phyloP scores from a whole-genome alignment of 306 rosid species.

The Crotalaria pallida region DNA sequence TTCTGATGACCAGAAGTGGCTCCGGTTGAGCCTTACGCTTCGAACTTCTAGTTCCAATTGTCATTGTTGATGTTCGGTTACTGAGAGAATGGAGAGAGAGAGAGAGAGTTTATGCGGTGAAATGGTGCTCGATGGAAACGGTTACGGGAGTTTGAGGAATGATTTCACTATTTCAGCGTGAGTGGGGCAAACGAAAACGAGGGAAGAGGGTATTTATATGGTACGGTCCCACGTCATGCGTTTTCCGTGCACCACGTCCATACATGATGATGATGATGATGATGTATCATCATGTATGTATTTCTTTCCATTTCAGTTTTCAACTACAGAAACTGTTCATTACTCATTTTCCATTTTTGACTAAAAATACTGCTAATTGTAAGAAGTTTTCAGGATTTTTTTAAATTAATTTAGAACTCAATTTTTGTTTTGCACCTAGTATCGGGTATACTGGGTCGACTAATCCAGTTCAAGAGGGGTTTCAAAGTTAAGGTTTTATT shows the following conservation, averaged over 20 bases:
- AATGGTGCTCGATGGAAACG: conserved; percentile 17
- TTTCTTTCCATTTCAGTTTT: not conserved
- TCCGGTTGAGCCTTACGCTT: conserved; percentile 37
- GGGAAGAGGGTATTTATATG: conserved; percentile 28
- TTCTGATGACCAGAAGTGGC: conserved; percentile 21
- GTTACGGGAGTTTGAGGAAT: conserved; percentile 40
- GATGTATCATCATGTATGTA: too few relatives aligned
- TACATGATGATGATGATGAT: not conserved
- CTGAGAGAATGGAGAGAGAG: not conserved
- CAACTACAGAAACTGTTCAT: not conserved
- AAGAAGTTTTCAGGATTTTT: not conserved
- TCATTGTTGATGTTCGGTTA: conserved; percentile 37
- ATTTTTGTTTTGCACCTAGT: too few relatives aligned
- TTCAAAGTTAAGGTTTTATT: too few relatives aligned
- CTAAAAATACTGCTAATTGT: not conserved
- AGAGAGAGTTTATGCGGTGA: conserved; percentile 6
- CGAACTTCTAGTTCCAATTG: conserved; percentile 23
- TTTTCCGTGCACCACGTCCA: conserved; percentile 38
- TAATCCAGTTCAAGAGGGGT: too few relatives aligned
- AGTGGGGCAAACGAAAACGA: conserved; percentile 15
- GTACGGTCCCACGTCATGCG: conserved; percentile 34
- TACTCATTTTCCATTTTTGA: too few relatives aligned
- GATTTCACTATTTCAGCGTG: not conserved
- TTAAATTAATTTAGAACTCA: too few relatives aligned
- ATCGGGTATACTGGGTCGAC: too few relatives aligned